Evolutionary conservation across 2,329 filamentous ascomycete genomes (phyloP).

Genomic region (Penicillium crustosum): DNA sequence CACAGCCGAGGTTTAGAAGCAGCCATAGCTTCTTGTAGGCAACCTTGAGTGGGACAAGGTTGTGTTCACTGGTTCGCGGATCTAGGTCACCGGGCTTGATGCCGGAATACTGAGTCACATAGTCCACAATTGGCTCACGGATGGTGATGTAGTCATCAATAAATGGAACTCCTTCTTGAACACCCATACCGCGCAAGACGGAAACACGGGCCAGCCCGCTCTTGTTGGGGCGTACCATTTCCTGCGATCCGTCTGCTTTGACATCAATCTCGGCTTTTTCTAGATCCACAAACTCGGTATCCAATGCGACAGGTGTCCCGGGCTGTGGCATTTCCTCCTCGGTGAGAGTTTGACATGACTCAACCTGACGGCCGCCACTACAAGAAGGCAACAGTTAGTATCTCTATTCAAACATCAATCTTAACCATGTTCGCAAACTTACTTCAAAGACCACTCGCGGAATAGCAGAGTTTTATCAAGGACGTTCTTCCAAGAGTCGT

Average conservation of each 20-base stretch:
- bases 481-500: slow-evolving; percentile 79
- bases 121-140: slow-evolving; percentile 88
- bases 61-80: slow-evolving; percentile 72
- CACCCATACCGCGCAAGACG: slow-evolving; percentile 75
- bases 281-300: slow-evolving; percentile 93
- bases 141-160: slow-evolving; percentile 97
- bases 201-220: slow-evolving; percentile 92
- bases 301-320: slow-evolving; percentile 78
- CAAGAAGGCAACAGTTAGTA: slow-evolving; percentile 4
- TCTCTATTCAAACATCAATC: neutral
- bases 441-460: slow-evolving; percentile 62
- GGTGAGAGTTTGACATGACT: slow-evolving; percentile 40
- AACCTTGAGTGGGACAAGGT: slow-evolving; percentile 81
- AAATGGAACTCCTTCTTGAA: slow-evolving; percentile 78
- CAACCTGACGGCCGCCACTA: slow-evolving; percentile 40
- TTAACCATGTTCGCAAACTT: slow-evolving; percentile 17
- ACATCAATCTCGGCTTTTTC: slow-evolving; percentile 94
- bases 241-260: slow-evolving; percentile 87
- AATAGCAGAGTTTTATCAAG: slow-evolving; percentile 86
- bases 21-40: slow-evolving; percentile 99
- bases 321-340: slow-evolving; percentile 66
- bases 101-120: slow-evolving; percentile 90
- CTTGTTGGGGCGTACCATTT: slow-evolving; percentile 86
- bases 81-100: slow-evolving; percentile 85
- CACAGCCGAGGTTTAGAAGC: slow-evolving; percentile 86